Conservation (phyloP, 1,284 basidiomycete species). For the Rhodotorula sp. region DNA sequence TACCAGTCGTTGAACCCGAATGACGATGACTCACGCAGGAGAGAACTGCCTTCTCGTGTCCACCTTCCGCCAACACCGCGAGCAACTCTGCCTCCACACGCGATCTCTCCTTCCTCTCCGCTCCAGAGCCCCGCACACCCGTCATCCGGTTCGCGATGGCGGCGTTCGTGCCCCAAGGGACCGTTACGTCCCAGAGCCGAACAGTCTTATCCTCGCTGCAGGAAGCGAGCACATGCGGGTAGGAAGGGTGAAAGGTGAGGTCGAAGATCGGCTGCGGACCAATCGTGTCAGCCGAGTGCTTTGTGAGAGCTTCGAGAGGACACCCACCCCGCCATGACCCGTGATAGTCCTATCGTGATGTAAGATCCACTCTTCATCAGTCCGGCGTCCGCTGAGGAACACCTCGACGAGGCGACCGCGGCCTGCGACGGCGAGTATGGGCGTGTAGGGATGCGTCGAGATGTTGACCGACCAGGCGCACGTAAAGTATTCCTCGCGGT, state of each 20-base stretch:
- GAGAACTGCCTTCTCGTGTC: slow-evolving; percentile 10
- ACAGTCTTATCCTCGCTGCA: slow-evolving; percentile 45
- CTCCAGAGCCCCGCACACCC: background rate
- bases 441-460: slow-evolving; percentile 39
- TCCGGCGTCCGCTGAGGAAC: slow-evolving; percentile 30
- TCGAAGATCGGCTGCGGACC: slow-evolving; percentile 39
- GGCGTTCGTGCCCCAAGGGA: slow-evolving; percentile 13
- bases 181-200: slow-evolving; percentile 45
- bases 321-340: slow-evolving; percentile 46
- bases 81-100: slow-evolving; percentile 20
- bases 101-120: background rate
- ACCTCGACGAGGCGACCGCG: slow-evolving; percentile 40
- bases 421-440: slow-evolving; percentile 44
- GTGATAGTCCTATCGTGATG: slow-evolving; percentile 31
- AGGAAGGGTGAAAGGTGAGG: slow-evolving; percentile 39
- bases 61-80: background rate
- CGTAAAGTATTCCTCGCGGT: slow-evolving; percentile 32
- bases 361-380: background rate
- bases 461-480: slow-evolving; percentile 45
- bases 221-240: slow-evolving; percentile 47
- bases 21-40: slow-evolving; percentile 10
- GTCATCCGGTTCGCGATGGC: background rate
- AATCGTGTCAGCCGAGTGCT: background rate
- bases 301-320: too few relatives aligned
- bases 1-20: background rate